Evolutionary conservation across 495 filamentous ascomycete genomes (phyloP).

Genomic region (Neurospora intermedia): DNA sequence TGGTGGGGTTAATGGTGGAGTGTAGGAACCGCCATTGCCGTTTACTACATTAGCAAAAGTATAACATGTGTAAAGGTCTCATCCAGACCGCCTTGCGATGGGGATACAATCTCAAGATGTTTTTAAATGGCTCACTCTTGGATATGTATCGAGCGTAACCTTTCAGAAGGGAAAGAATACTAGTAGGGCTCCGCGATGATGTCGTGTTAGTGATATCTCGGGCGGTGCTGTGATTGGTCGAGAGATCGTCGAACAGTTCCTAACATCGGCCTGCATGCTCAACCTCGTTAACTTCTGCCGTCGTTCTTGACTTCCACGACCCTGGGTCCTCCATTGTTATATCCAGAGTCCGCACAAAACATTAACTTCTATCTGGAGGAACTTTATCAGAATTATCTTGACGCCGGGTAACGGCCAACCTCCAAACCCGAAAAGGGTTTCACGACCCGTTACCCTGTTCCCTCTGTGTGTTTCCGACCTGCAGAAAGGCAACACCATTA

Average conservation of each 20-base stretch:
- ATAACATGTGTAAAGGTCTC: background rate
- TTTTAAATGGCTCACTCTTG: background rate
- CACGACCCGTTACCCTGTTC: background rate
- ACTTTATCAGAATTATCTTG: background rate
- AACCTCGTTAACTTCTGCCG: background rate
- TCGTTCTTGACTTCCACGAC: background rate
- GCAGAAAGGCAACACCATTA: conserved; percentile 2
- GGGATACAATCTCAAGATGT: background rate
- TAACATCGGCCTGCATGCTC: background rate
- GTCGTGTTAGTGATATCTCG: background rate
- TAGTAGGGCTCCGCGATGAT: background rate
- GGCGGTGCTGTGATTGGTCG: background rate
- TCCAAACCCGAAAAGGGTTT: background rate
- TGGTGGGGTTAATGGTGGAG: background rate
- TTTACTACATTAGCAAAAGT: background rate
- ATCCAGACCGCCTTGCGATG: background rate
- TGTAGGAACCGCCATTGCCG: background rate
- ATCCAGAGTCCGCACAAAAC: background rate
- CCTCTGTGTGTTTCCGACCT: conserved; percentile 1
- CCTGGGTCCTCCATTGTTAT: background rate
- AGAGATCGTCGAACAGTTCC: background rate
- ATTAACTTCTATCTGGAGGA: background rate
- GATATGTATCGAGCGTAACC: background rate
- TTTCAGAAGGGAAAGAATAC: background rate
- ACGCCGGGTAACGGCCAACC: background rate